Base-by-base conservation (phyloP, 345 rosid species). In the Geranium brycei region DNA sequence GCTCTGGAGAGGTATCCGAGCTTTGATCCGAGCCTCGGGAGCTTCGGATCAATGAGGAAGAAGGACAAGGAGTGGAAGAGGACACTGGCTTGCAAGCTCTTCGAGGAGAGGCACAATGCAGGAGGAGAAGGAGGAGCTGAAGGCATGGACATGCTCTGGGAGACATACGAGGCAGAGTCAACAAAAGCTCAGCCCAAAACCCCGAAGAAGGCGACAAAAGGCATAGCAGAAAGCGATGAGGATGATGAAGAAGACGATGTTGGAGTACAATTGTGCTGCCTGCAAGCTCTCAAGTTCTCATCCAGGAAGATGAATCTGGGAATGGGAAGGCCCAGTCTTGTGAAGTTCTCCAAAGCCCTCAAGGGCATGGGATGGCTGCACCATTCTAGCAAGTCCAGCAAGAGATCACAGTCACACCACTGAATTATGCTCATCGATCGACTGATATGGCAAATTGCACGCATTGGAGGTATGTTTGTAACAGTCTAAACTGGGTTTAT, bases 71-170 rank as follows among this genome's bases (percentile, higher is more conserved):
- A 93, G 72, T 89, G 99, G 99, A 89, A 84, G 60, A 85, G 99
- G 80, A 93, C 99, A 19, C 64, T 93, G 62, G 97, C 99, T 1
- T 82, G 99, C 80, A 93, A 93, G 78, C 83, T 90, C 4, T 90
- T 86, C 23, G 96, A 93, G 63, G 99, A 93, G 80, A 78, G 97
- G 68, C 90, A 82, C 74, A 83, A 76, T 62, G 79, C 66, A 40
- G 77, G 66, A 23, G 79, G 81, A 19, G n/a, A 55, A 11, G 19
- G 41, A 23, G 67, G 60, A 35, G 71, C 69, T 41, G 91, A 88
- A 75, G 93, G 88, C 11, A 93, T 93, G 99, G 99, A 93, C 60
- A 71, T 78, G 79, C 83, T 93, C 28, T 93, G 99, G 99, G 97
- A 93, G 77, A 73, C 95, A 16, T 83, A 86, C 53, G 99, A 87